Conservation (phyloP, 208 protist species). For the Crithidia sp. region DNA sequence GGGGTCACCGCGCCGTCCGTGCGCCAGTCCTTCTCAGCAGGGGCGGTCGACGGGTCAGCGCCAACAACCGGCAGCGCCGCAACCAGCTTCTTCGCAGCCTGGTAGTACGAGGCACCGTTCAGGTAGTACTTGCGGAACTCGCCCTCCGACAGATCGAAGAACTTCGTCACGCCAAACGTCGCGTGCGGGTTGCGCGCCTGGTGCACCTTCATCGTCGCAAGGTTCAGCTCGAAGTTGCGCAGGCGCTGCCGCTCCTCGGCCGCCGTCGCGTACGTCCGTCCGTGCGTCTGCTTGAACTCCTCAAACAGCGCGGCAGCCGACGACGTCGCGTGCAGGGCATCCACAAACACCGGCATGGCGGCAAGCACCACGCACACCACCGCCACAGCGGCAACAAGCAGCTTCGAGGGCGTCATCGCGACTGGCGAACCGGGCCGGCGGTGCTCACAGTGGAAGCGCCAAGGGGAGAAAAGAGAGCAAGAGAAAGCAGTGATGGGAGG, state of each 20-base stretch:
- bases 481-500: not conserved
- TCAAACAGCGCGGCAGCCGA: conserved; percentile 34
- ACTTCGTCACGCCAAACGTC: conserved; percentile 57
- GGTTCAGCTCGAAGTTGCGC: conserved; percentile 47
- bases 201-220: conserved; percentile 33
- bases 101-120: conserved; percentile 45
- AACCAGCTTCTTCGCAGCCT: conserved; percentile 19
- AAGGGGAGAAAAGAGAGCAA: conserved; percentile 1
- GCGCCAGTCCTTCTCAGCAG: conserved; percentile 74
- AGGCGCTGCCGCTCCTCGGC: conserved; percentile 44
- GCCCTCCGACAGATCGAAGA: conserved; percentile 63
- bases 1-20: conserved; percentile 82
- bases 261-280: conserved; percentile 37
- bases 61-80: conserved; percentile 4
- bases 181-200: conserved; percentile 59
- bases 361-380: conserved; percentile 34
- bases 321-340: conserved; percentile 21
- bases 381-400: conserved; percentile 17
- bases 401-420: conserved; percentile 25
- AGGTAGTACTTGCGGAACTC: conserved; percentile 57
- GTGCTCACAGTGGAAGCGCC: not conserved
- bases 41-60: conserved; percentile 1
- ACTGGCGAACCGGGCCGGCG: not conserved
- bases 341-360: conserved; percentile 9
- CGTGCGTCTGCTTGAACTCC: conserved; percentile 51